These are phyloP conservation scores for Lathyrus sativus DNA, from an alignment of 306 rosid species.

Conservation along the genomic window DNA sequence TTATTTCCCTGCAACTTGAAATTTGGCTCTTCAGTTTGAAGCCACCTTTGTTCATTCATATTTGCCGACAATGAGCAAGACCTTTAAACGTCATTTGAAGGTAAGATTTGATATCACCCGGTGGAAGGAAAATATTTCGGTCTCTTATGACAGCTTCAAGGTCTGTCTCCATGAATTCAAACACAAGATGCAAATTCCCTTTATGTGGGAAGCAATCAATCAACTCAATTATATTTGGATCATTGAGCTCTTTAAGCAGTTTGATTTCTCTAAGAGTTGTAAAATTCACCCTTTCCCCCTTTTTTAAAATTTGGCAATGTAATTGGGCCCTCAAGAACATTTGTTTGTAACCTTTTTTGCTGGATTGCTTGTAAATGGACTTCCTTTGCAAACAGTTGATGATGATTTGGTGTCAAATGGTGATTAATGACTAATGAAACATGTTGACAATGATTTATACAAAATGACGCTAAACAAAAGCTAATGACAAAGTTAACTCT, in stretches of 20 bases:
- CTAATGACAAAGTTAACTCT: too few relatives aligned
- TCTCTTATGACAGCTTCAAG: constrained; percentile 97
- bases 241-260: constrained; percentile 82
- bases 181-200: constrained; percentile 93
- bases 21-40: constrained; percentile 90
- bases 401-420: too few relatives aligned
- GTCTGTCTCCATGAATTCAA: constrained; percentile 98
- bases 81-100: constrained; percentile 95
- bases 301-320: too few relatives aligned
- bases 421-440: too few relatives aligned
- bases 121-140: constrained; percentile 84
- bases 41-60: constrained; percentile 86
- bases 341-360: too few relatives aligned
- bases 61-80: constrained; percentile 72
- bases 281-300: constrained; percentile 94
- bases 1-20: constrained; percentile 83
- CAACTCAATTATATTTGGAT: constrained; percentile 83
- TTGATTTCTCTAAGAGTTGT: constrained; percentile 93
- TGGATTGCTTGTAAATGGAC: too few relatives aligned
- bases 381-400: too few relatives aligned
- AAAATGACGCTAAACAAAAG: too few relatives aligned
- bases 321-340: too few relatives aligned
- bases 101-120: constrained; percentile 85
- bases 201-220: constrained; percentile 91
- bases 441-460: too few relatives aligned